Evolutionary conservation across 345 rosid species (phyloP).

Genomic region (Trapa bicornis): DNA sequence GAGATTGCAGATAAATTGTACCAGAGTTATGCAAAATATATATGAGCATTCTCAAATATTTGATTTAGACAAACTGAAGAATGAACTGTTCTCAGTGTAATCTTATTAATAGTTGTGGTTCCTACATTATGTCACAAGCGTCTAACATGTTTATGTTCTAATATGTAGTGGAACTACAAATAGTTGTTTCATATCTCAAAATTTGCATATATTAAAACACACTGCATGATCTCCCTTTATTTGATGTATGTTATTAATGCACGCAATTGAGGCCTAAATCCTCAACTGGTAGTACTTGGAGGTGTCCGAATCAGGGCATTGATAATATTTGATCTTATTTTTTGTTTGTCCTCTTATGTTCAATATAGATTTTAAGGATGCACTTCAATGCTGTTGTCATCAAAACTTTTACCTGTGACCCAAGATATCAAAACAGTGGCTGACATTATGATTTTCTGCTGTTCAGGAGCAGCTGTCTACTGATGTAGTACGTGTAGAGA

Average conservation of each 20-base stretch:
- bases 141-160: background rate
- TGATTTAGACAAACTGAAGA: background rate
- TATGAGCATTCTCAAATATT: background rate
- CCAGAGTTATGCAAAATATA: background rate
- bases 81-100: background rate
- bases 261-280: background rate
- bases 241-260: background rate
- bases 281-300: background rate
- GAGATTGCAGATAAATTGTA: background rate
- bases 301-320: background rate
- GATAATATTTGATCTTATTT: background rate
- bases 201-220: background rate
- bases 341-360: background rate
- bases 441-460: background rate
- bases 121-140: background rate
- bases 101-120: background rate
- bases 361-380: background rate
- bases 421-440: background rate
- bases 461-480: constrained; percentile 78
- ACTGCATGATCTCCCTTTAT: background rate
- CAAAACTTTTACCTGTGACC: background rate
- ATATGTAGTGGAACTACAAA: background rate
- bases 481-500: constrained; percentile 78
- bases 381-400: background rate
- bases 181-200: background rate